phyloP scores from a whole-genome alignment of 108 stramenopile genomes.

The Cylindrotheca fusiformis region DNA sequence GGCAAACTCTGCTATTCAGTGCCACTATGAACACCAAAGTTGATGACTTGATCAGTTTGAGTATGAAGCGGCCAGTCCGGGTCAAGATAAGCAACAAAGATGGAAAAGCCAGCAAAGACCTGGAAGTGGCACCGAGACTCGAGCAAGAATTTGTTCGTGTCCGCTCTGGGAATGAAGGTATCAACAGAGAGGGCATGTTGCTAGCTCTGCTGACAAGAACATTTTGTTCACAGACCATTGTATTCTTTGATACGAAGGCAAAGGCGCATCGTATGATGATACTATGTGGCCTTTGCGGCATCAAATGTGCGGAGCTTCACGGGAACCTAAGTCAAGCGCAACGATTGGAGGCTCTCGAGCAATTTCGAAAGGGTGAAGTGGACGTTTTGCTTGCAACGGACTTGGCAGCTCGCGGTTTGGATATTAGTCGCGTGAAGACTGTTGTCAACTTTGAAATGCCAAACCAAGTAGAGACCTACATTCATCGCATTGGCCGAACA shows the following conservation, averaged over 20 bases:
- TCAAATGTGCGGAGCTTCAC: slow-evolving; percentile 91
- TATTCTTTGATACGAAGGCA: slow-evolving; percentile 95
- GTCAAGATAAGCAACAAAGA: slow-evolving; percentile 71
- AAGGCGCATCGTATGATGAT: slow-evolving; percentile 90
- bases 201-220: slow-evolving; percentile 83
- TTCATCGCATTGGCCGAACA: slow-evolving; percentile 96
- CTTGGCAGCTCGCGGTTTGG: slow-evolving; percentile 94
- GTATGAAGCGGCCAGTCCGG: slow-evolving; percentile 90
- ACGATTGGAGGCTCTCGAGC: slow-evolving; percentile 87
- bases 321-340: slow-evolving; percentile 91
- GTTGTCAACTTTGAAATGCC: slow-evolving; percentile 99
- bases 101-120: slow-evolving; percentile 36
- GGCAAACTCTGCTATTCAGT: slow-evolving; percentile 96
- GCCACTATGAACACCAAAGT: slow-evolving; percentile 98
- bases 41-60: slow-evolving; percentile 85
- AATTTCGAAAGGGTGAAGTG: slow-evolving; percentile 87
- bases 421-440: slow-evolving; percentile 86
- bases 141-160: slow-evolving; percentile 97
- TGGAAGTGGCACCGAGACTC: slow-evolving; percentile 89
- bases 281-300: slow-evolving; percentile 78
- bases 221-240: slow-evolving; percentile 81
- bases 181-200: slow-evolving; percentile 90
- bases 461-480: slow-evolving; percentile 87
- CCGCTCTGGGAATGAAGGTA: slow-evolving; percentile 78
- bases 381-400: slow-evolving; percentile 96